A percentile compares a stretch with the other conserved stretches of the same genome.
Evolutionary conservation across 2,329 filamentous ascomycete species (phyloP).

Genomic region (Alternaria ethzedia): DNA sequence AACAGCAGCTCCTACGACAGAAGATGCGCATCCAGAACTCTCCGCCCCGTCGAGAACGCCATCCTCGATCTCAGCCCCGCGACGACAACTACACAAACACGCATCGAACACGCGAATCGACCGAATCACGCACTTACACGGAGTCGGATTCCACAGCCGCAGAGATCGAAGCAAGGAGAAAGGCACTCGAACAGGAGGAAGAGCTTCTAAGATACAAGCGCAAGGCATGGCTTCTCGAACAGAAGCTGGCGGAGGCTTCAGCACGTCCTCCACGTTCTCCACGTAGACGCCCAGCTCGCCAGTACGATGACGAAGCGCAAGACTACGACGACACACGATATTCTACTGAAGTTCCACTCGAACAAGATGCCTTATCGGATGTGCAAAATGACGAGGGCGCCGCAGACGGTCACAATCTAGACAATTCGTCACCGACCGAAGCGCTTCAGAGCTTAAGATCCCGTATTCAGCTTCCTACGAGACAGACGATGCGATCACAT

Average conservation of each 20-base stretch:
- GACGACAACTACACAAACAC: background rate
- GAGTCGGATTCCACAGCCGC: background rate
- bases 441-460: slow-evolving; percentile 11
- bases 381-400: background rate
- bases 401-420: background rate
- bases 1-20: slow-evolving; percentile 9
- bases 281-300: background rate
- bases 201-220: slow-evolving; percentile 16
- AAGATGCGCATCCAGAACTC: background rate
- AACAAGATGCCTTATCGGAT: background rate
- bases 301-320: background rate
- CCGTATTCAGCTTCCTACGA: slow-evolving; percentile 11
- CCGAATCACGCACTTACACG: background rate
- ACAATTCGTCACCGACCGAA: slow-evolving; percentile 5
- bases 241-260: slow-evolving; percentile 8
- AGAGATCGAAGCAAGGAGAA: slow-evolving; percentile 12
- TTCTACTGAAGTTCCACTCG: background rate
- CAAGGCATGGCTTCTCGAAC: slow-evolving; percentile 10
- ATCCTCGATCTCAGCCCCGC: background rate
- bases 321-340: background rate
- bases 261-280: background rate
- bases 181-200: slow-evolving; percentile 10
- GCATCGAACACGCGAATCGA: background rate
- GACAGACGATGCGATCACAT: slow-evolving; percentile 1
- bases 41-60: background rate